Evolutionary conservation across 306 rosid species (phyloP).

Genomic region (Sindora glabra): DNA sequence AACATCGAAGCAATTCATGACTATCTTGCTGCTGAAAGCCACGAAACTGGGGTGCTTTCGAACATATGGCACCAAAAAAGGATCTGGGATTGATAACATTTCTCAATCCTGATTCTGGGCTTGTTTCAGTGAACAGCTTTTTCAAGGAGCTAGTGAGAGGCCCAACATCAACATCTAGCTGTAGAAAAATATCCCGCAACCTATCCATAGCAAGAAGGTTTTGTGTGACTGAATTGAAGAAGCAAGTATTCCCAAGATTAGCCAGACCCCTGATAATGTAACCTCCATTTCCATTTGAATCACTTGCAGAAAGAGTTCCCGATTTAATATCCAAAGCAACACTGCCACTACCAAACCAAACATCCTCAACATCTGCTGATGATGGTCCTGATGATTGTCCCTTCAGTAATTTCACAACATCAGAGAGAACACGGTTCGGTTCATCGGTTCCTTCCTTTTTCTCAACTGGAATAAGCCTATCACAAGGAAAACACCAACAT

Average conservation of each 20-base stretch:
- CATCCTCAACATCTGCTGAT: slow-evolving; percentile 34
- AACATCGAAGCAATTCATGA: slow-evolving; percentile 82
- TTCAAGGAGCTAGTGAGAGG: slow-evolving; percentile 66
- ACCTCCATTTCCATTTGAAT: slow-evolving; percentile 42
- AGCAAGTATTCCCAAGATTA: slow-evolving; percentile 95
- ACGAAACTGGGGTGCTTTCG: slow-evolving; percentile 85
- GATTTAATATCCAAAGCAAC: slow-evolving; percentile 47
- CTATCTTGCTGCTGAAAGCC: slow-evolving; percentile 97
- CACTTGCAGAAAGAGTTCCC: slow-evolving; percentile 12
- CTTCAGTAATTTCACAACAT: slow-evolving; percentile 56
- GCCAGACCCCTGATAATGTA: slow-evolving; percentile 65
- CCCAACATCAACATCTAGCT: slow-evolving; percentile 51
- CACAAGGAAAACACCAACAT: slow-evolving; percentile 86
- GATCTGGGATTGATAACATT: slow-evolving; percentile 69
- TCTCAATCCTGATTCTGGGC: slow-evolving; percentile 50
- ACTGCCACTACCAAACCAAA: slow-evolving; percentile 36
- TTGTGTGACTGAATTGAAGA: slow-evolving; percentile 86
- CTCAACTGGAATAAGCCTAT: slow-evolving; percentile 45
- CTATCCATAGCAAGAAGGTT: slow-evolving; percentile 69
- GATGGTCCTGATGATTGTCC: slow-evolving; percentile 32
- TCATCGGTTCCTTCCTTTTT: slow-evolving; percentile 54
- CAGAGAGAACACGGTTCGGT: slow-evolving; percentile 34
- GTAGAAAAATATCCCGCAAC: slow-evolving; percentile 50
- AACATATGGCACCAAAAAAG: slow-evolving; percentile 65
- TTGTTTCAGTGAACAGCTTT: slow-evolving; percentile 63